Percentiles rank a stretch among this genome's conserved stretches.
Evolutionary conservation across 805 yeast genomes (phyloP).

Genomic region (Kodamaea restingae): DNA sequence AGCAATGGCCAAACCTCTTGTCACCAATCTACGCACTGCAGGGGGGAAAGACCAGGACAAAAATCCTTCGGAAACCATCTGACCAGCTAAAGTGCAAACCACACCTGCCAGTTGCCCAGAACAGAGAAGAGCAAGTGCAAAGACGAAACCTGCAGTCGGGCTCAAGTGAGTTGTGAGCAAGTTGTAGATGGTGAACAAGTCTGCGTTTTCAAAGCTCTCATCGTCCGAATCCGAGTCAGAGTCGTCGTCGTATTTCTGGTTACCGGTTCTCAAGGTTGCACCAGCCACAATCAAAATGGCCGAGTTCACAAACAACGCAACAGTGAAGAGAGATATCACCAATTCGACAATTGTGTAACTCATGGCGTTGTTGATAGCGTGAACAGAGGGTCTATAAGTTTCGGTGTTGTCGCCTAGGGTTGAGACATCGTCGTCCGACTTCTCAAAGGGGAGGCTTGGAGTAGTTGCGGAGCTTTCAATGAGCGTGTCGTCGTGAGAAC

Average conservation of each 20-base stretch:
- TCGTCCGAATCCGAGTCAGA: slow-evolving; percentile 18
- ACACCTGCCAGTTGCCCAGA: slow-evolving; percentile 96
- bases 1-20: slow-evolving; percentile 76
- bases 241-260: slow-evolving; percentile 13
- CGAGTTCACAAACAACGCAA: slow-evolving; percentile 89
- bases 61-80: slow-evolving; percentile 90
- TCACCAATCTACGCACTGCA: slow-evolving; percentile 71
- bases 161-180: slow-evolving; percentile 67
- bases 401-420: slow-evolving; percentile 19
- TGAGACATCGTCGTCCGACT: slow-evolving; percentile 6
- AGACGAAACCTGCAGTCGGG: slow-evolving; percentile 81
- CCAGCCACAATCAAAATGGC: slow-evolving; percentile 91
- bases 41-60: slow-evolving; percentile 77
- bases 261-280: slow-evolving; percentile 55
- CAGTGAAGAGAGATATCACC: slow-evolving; percentile 74
- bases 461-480: slow-evolving; percentile 7
- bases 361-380: slow-evolving; percentile 77
- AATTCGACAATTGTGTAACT: slow-evolving; percentile 78
- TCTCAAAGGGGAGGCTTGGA: slow-evolving; percentile 8
- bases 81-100: slow-evolving; percentile 91
- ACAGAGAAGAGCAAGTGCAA: slow-evolving; percentile 83
- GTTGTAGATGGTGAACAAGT: slow-evolving; percentile 73
- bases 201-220: slow-evolving; percentile 57
- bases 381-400: slow-evolving; percentile 65
- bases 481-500: slow-evolving; percentile 3